These are phyloP conservation scores for Xylona heveae DNA, from an alignment of 495 filamentous ascomycete genomes.

Conservation along the genomic window DNA sequence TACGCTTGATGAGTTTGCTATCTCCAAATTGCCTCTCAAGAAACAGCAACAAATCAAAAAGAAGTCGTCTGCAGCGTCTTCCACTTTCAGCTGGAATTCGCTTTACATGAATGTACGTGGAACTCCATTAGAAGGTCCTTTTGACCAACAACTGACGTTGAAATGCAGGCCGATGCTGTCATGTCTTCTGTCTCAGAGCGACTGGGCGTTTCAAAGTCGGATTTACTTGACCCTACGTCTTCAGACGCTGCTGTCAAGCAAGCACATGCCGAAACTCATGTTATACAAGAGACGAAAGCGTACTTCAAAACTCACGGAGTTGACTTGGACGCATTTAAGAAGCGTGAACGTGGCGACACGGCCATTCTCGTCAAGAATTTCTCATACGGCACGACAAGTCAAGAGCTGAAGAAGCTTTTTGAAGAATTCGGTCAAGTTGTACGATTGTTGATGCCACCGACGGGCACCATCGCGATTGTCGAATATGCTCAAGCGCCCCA, in stretches of 20 bases:
- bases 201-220: conserved; percentile 70
- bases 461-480: conserved; percentile 79
- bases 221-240: conserved; percentile 81
- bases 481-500: conserved; percentile 61
- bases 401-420: conserved; percentile 43
- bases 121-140: neutral
- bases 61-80: conserved; percentile 52
- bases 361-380: conserved; percentile 93
- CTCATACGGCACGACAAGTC: conserved; percentile 50
- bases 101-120: conserved; percentile 77
- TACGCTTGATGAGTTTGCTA: conserved; percentile 63
- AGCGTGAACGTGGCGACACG: conserved; percentile 58
- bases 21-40: conserved; percentile 79
- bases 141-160: conserved; percentile 1
- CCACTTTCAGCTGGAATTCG: conserved; percentile 87
- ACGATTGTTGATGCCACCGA: conserved; percentile 74
- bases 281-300: conserved; percentile 87
- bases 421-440: conserved; percentile 52
- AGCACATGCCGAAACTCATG: conserved; percentile 85
- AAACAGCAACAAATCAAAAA: conserved; percentile 80
- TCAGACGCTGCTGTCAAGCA: conserved; percentile 88
- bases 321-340: conserved; percentile 77
- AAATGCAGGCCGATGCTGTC: conserved; percentile 54
- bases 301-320: conserved; percentile 78
- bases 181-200: conserved; percentile 77